These are phyloP conservation scores for Amanita polypyramis DNA, from an alignment of 768 basidiomycete species.

Conservation along the genomic window DNA sequence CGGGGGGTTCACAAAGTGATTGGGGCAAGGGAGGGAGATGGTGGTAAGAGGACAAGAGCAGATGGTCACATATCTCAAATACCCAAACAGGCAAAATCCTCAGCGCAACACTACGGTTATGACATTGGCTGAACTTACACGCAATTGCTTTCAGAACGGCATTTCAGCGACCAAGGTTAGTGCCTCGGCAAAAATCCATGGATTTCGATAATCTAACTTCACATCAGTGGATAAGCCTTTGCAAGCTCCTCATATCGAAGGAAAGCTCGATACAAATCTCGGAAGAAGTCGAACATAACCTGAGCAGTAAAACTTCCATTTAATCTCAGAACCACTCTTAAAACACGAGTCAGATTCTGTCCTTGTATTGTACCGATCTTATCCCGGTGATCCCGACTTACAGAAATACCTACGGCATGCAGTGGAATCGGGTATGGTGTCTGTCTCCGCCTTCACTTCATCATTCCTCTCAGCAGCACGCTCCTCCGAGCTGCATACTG, in stretches of 20 bases:
- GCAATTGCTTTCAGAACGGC: constrained; percentile 67
- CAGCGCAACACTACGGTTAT: constrained; percentile 21
- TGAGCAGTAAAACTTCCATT: constrained; percentile 43
- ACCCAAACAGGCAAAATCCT: neutral
- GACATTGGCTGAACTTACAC: constrained; percentile 60
- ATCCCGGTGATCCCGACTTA: constrained; percentile 63
- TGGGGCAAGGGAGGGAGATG: too few relatives aligned
- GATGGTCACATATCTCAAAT: too few relatives aligned
- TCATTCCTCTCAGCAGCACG: constrained; percentile 60
- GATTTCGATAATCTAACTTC: constrained; percentile 5
- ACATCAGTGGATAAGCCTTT: constrained; percentile 55
- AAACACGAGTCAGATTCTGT: constrained; percentile 44
- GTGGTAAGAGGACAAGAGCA: too few relatives aligned
- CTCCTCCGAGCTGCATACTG: constrained; percentile 51
- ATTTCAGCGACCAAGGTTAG: constrained; percentile 50
- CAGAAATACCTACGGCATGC: constrained; percentile 55
- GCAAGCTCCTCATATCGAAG: constrained; percentile 50
- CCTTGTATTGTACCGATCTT: constrained; percentile 51
- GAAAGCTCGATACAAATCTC: constrained; percentile 26
- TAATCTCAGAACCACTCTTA: neutral
- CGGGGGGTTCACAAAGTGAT: too few relatives aligned
- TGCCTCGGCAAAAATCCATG: neutral
- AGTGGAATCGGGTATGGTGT: constrained; percentile 43
- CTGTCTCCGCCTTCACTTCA: constrained; percentile 48
- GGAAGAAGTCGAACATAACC: constrained; percentile 38